Base-by-base conservation (phyloP, 2,329 filamentous ascomycete genomes). In the Sordariomycetes sp. region DNA sequence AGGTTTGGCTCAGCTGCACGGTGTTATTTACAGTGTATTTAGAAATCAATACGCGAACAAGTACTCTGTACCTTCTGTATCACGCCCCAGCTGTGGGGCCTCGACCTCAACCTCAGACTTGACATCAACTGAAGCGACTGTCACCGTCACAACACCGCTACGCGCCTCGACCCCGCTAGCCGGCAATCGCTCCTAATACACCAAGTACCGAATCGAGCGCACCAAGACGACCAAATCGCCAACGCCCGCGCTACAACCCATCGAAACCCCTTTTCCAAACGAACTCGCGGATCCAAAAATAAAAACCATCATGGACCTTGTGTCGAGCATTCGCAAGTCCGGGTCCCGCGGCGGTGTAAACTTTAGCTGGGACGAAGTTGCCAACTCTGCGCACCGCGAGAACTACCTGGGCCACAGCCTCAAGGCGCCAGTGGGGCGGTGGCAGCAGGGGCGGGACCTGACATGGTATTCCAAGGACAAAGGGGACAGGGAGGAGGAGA, bases 351-450 rank as follows among this genome's bases (percentile, higher is more conserved):
- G 94, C 66, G 94, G 94, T 67, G 87, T 87, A 71, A 90, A 96
- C 70, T 99, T 99, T 76, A 91, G 86, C 73, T 97, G 94, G 94
- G 88, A 92, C 62, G 90, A 96, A 64, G 92, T 99, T 67, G 86
- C 92, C 68, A 84, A 78, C 62, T 95, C 90, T 54, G 75, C 80
- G 24, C 91, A 96, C 66, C 90, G 94, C 70, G 91, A 99, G 71
- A 96, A 85, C 65, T 86, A 84, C 69, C 86, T 96, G 8, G 91
- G 91, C 56, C 91, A 96, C 74, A 94, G 88, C 59, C 73, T 96
- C 59, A 96, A 92, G 77, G 91, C 91, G 0, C 89, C 91, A 0
- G 90, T 96, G 3, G 91, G 91, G 8, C 86, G 91, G 62, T 96
- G 91, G 91, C 89, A 94, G 65, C 85, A 92, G 67, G 85, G 86